These are phyloP conservation scores for Malus fusca DNA, from an alignment of 306 rosid species.

Conservation along the genomic window DNA sequence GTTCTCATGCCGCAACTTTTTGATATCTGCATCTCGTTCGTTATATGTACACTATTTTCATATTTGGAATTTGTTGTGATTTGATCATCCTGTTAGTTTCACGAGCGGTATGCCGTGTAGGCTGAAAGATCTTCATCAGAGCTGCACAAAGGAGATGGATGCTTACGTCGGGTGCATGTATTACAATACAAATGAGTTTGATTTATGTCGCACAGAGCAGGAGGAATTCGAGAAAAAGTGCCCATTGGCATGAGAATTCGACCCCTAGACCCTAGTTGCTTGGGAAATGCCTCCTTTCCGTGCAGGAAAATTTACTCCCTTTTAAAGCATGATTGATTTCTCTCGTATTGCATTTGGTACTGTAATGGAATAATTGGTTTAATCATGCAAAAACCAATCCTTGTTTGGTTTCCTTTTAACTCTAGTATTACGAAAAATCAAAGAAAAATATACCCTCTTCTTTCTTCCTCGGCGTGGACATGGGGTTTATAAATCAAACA, in stretches of 20 bases:
- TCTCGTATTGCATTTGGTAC: not conserved
- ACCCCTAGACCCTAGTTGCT: not conserved
- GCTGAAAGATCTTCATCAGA: slow-evolving; percentile 83
- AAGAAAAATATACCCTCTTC: no score
- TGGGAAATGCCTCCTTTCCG: slow-evolving; percentile 17
- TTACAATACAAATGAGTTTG: slow-evolving; percentile 88
- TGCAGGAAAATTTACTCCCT: slow-evolving; percentile 15
- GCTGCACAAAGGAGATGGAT: slow-evolving; percentile 94
- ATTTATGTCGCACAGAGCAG: slow-evolving; percentile 94
- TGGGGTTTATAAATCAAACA: not conserved
- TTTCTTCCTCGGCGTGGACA: no score
- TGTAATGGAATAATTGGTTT: not conserved
- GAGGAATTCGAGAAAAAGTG: slow-evolving; percentile 70
- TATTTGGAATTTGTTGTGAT: not conserved
- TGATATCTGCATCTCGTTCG: not conserved
- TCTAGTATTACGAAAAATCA: not conserved
- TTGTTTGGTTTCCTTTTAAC: not conserved
- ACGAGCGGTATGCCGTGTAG: slow-evolving; percentile 28
- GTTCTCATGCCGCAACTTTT: not conserved
- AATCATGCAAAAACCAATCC: not conserved
- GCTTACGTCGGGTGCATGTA: slow-evolving; percentile 88
- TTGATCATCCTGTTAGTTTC: not conserved
- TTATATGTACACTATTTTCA: not conserved
- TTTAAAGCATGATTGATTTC: slow-evolving; percentile 10
- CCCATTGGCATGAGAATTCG: slow-evolving; percentile 56